Evolutionary conservation across 2,329 filamentous ascomycete species (phyloP), one percentile per base, ranked within the genome.

Genomic region (Arthrobotrys musiformis): DNA sequence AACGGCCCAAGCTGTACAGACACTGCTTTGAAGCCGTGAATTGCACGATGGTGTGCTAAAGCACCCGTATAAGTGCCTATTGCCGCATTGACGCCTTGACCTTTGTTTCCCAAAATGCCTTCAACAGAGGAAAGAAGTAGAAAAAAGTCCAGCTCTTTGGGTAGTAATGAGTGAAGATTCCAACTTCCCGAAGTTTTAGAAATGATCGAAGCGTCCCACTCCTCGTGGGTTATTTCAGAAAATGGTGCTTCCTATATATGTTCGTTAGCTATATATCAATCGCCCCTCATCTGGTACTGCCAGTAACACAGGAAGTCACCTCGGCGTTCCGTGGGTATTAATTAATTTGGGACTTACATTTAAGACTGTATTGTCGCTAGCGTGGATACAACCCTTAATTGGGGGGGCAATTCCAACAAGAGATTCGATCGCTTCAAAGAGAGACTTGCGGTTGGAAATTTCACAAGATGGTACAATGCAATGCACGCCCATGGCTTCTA

Each of bases 181-280:
- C 85, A 87, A 1, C 85, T 86, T 4, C 86, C 87, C 4, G 85
- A 82, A 0, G 87, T 85, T 81, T 89, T 89, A 78, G 87, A 86
- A 7, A 82, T 81, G 0, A 87, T 84, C 0, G 85, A 86, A 1
- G 83, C 84, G 0, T 83, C 84, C 87, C 89, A 88, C 64, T 82
- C 80, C 13, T 79, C 75, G 66, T 85, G 83, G 0, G 81, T 79
- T 37, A 78, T 58, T 42, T 60, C 58, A 9, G 63, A 30, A 30
- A 79, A 78, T 4, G 66, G 40, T 8, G 61, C 24, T 19, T 80
- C 79, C 40, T 79, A 62, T 44, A n/a, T n/a, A n/a, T 44, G 11
- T 33, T 1, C 8, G 19, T 64, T 64, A 64, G 28, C 8, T 4
- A 30, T 4, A 30, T 30, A 4, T n/a, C n/a, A 8, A 4, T 30